These are phyloP conservation scores for Pseudofabraea citricarpa DNA, from an alignment of 2,329 filamentous ascomycete genomes.

Conservation along the genomic window DNA sequence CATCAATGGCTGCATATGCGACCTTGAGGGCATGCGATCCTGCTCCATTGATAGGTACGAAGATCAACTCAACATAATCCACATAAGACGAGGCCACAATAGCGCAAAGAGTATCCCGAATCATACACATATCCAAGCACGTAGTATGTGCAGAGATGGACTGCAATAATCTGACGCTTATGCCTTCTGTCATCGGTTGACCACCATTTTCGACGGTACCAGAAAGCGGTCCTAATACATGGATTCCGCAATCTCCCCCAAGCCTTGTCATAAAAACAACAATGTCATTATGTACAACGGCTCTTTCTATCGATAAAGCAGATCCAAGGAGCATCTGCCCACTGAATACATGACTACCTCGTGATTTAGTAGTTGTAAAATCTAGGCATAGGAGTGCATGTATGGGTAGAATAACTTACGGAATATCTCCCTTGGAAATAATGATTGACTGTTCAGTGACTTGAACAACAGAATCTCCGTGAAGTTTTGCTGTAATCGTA, in stretches of 20 bases:
- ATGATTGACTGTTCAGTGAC: slow-evolving; percentile 42
- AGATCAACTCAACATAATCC: slow-evolving; percentile 11
- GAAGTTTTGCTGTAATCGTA: slow-evolving; percentile 43
- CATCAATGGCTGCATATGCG: too few species aligned
- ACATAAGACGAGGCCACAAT: slow-evolving; percentile 16
- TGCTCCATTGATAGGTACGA: slow-evolving; percentile 12
- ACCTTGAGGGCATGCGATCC: slow-evolving; percentile 6
- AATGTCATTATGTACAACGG: too few species aligned
- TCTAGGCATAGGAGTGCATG: too few species aligned
- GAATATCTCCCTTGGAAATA: slow-evolving; percentile 7
- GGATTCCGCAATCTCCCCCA: too few species aligned
- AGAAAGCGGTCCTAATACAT: too few species aligned
- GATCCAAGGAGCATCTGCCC: too few species aligned
- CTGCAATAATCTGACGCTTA: slow-evolving; percentile 10
- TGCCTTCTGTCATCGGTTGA: too few species aligned
- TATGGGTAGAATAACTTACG: slow-evolving; percentile 18
- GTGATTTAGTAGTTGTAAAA: too few species aligned
- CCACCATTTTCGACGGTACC: too few species aligned
- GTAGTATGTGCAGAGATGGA: slow-evolving; percentile 13
- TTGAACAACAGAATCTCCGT: slow-evolving; percentile 41
- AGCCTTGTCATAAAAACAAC: too few species aligned
- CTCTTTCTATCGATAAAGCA: too few species aligned
- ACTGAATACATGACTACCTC: too few species aligned
- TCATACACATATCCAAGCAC: slow-evolving; percentile 10
- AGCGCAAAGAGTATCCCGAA: slow-evolving; percentile 8